Percentiles rank a stretch among this genome's conserved stretches.
phyloP scores from a whole-genome alignment of 1,284 basidiomycete species.

The Sporisorium iseilematis-ciliati region DNA sequence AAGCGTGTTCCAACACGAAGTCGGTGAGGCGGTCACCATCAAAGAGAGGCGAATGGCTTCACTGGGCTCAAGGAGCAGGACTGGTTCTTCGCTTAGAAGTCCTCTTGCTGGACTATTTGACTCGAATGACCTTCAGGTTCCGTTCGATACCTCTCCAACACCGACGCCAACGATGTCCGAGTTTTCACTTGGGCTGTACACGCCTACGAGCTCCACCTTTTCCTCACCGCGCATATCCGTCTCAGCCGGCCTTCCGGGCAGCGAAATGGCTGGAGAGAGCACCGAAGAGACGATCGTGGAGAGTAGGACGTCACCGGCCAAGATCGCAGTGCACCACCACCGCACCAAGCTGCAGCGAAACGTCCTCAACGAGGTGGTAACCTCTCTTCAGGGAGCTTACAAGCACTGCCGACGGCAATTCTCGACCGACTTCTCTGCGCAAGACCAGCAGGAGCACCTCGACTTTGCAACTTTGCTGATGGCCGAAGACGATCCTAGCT shows the following conservation, averaged over 20 bases:
- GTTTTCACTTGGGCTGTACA: not conserved
- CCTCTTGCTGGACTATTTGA: conserved; percentile 11
- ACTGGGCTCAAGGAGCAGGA: not conserved
- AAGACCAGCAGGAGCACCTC: not conserved
- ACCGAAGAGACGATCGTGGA: conserved; percentile 5
- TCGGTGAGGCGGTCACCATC: conserved; percentile 1
- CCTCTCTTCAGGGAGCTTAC: conserved; percentile 20
- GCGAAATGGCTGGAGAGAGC: not conserved
- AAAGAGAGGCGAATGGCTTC: conserved; percentile 20
- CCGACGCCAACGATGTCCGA: conserved; percentile 10
- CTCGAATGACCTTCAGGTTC: not conserved
- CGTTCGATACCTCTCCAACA: not conserved
- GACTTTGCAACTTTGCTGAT: not conserved
- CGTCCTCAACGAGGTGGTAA: conserved; percentile 26
- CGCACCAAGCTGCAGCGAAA: conserved; percentile 32
- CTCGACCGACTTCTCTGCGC: not conserved
- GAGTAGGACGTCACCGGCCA: not conserved
- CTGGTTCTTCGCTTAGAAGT: not conserved
- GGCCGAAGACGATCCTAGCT: not conserved
- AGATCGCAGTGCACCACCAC: conserved; percentile 28
- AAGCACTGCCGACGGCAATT: conserved; percentile 27
- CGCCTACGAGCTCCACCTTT: conserved; percentile 8
- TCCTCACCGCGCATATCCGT: not conserved
- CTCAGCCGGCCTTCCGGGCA: not conserved
- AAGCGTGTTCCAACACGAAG: not conserved